phyloP scores from a whole-genome alignment of 108 stramenopile species.

The Pseudonitzschia pungens region DNA sequence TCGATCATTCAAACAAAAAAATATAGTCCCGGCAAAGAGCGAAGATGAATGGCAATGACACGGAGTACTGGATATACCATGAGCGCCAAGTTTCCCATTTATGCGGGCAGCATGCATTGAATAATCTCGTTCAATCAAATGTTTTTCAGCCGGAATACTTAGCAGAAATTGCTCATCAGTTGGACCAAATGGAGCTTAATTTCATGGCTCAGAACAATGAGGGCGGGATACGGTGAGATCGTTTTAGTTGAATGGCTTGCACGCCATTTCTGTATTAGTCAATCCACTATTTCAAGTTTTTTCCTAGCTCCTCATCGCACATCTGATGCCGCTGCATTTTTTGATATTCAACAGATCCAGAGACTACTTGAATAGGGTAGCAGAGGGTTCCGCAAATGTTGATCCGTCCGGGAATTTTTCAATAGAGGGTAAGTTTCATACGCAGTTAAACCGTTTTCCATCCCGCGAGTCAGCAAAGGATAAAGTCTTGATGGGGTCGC shows the following conservation, averaged over 20 bases:
- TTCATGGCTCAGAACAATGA: slow-evolving; percentile 80
- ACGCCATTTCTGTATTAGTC: background rate
- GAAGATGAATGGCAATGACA: slow-evolving; percentile 10
- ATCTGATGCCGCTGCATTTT: background rate
- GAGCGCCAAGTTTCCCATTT: slow-evolving; percentile 85
- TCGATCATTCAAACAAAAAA: background rate
- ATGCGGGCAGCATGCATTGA: slow-evolving; percentile 93
- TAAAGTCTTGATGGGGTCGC: background rate
- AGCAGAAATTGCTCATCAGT: slow-evolving; percentile 75
- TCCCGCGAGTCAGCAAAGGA: background rate
- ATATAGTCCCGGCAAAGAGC: background rate
- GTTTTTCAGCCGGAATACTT: slow-evolving; percentile 67
- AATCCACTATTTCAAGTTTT: too few relatives aligned
- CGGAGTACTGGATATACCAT: slow-evolving; percentile 81
- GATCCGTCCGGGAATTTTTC: slow-evolving; percentile 82
- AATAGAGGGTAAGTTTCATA: slow-evolving; percentile 32
- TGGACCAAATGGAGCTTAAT: slow-evolving; percentile 82
- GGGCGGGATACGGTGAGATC: slow-evolving; percentile 41
- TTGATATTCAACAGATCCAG: slow-evolving; percentile 41
- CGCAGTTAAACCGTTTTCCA: background rate
- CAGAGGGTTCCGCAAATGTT: slow-evolving; percentile 77
- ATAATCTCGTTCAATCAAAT: slow-evolving; percentile 82
- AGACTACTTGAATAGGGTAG: slow-evolving; percentile 66
- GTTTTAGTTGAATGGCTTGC: too few relatives aligned
- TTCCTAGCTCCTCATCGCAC: too few relatives aligned